Base-by-base conservation (phyloP, 768 basidiomycete genomes). In the Hemileccinum rubropunctum region DNA sequence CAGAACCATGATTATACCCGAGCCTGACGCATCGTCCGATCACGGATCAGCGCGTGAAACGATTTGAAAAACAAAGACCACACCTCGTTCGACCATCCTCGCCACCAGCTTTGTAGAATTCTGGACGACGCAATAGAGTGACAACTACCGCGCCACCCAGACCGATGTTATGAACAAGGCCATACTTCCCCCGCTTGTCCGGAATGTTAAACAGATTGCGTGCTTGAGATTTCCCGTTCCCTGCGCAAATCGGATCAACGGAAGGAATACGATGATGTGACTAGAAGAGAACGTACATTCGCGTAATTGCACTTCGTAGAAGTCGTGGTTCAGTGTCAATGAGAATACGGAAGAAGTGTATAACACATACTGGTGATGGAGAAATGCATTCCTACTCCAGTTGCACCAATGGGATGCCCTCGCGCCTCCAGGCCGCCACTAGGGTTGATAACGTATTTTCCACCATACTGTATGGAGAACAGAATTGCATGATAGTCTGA, bases 391-490 rank as follows among this genome's bases (percentile, higher is more conserved):
- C 83, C 86, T 4, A 90, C 68, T 1, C 88, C 87, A 7, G 86
- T 89, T 0, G 87, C 87, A 17, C 88, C 87, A 20, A 90, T 75
- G 3, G 88, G 88, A 59, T 91, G 88, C 1, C 90, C 89, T 60
- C 89, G 90, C 17, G 87, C 85, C 61, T 91, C 88, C 9, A 92
- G 76, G 0, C 90, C 88, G n/a, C 90, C 87, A 42, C 85, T 86
- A 0, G 90, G 86, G 58, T 91, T 91, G 40, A 92, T 69, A 11
- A 91, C 86, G 42, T 79, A 91, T 64, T 88, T 88, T 6, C 90
- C 89, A 17, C 86, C 88, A 51, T 88, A 90, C 84, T 87, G 4
- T 4, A 39, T 9, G 56, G 26, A 33, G 21, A 18, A 17, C 5
- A 52, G 23, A 18, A 30, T 13, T 30, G 21, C 17, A 20, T 8